Base-by-base conservation (phyloP, 768 basidiomycete species). In the Candolleomyces efflorescens region DNA sequence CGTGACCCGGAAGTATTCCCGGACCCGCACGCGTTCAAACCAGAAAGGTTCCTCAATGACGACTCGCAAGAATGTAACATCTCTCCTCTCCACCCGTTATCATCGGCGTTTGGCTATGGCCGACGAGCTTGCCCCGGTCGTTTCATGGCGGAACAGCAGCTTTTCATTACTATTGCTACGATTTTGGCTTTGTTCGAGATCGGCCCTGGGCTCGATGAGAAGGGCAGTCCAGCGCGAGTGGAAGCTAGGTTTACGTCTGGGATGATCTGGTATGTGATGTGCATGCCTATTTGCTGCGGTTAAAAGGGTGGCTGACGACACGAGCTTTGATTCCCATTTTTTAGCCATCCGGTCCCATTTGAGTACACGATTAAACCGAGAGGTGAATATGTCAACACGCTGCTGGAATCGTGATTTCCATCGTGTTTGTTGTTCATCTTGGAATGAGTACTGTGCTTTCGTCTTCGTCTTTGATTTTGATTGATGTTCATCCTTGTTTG, bases 91-190 rank as follows among this genome's bases (percentile, higher is more conserved):
- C 71, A 75, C 55, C 71, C 72, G 0, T 66, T 77, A 20, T 74
- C 73, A 2, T 64, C 67, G 2, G 67, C 75, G 10, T 78, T 78
- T 60, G 77, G 77, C 1, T 78, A 77, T 45, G 76, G 77, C 7
- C 69, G 76, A 3, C 68, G 79, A 20, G 70, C 76, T 20, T 83
- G 81, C 56, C 80, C 81, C 7, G 81, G 81, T 0, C 72, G 79
- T 4, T 73, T 73, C 50, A 71, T 78, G 60, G 79, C 75, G 1
- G 75, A 79, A 51, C 73, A 73, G 0, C 75, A 77, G 55, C 62
- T 82, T 2, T 83, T 75, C 74, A 74, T 81, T 23, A 73, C 74
- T 0, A 70, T 81, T 18, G 77, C 77, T 9, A 76, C 73, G 26
- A 75, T 81, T 5, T 63, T 81, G 43, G 67, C 69, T 46, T 68